Percentiles rank a stretch among this genome's conserved stretches.
phyloP scores from a whole-genome alignment of 768 basidiomycete genomes.

The Podaxis sp. region DNA sequence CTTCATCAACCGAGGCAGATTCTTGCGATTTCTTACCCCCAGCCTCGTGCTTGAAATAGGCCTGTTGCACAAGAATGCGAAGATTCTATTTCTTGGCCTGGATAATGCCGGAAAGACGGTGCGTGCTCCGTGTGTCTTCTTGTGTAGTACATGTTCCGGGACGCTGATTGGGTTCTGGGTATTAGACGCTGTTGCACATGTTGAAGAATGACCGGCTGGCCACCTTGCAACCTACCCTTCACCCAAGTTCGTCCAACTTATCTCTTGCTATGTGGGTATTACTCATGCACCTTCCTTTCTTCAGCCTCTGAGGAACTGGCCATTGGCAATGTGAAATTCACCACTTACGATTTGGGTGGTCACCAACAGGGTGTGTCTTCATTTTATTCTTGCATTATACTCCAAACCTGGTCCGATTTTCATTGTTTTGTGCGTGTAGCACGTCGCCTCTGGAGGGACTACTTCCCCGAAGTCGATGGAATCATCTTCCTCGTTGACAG shows the following conservation, averaged over 20 bases:
- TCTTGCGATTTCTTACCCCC: constrained; percentile 9
- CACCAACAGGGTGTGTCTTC: constrained; percentile 82
- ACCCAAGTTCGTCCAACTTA: constrained; percentile 69
- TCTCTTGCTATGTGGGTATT: constrained; percentile 5
- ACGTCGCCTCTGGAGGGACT: constrained; percentile 98
- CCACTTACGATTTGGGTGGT: constrained; percentile 96
- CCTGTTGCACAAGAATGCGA: constrained; percentile 95
- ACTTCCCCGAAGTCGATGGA: constrained; percentile 99
- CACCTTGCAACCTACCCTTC: constrained; percentile 95
- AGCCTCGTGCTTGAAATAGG: constrained; percentile 39
- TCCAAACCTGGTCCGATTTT: background rate
- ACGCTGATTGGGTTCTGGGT: constrained; percentile 4
- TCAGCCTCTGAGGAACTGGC: constrained; percentile 97
- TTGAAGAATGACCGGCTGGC: constrained; percentile 98
- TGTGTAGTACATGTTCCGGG: background rate
- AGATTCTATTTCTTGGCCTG: constrained; percentile 97
- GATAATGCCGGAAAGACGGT: constrained; percentile 99
- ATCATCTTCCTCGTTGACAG: constrained; percentile 98
- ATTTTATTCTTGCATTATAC: background rate
- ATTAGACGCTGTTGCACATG: constrained; percentile 94
- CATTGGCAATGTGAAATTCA: constrained; percentile 99
- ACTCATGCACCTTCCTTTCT: constrained; percentile 10
- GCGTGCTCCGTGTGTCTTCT: constrained; percentile 19
- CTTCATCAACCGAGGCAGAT: background rate
- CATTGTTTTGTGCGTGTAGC: constrained; percentile 37